Base-by-base conservation (phyloP, 352 stramenopile species). In the Peronospora farinosa region DNA sequence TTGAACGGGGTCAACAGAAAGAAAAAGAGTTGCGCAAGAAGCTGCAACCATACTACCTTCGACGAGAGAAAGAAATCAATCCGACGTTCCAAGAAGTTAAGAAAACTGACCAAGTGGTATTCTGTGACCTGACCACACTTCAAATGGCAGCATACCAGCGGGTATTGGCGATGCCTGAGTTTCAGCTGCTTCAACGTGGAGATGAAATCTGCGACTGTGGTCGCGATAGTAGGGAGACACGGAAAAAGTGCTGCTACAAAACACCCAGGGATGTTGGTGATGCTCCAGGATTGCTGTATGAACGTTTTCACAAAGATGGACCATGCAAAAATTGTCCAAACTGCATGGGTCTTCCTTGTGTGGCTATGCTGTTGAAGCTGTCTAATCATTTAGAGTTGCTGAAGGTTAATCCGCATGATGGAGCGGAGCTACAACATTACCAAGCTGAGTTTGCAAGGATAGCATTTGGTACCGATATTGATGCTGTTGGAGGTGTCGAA, bases 341-440 rank as follows among this genome's bases (percentile, higher is more conserved):
- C 39, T 91, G 80, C 30, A 77, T 91, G 57, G 74, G 69, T 7
- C 70, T 91, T 37, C 65, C 74, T 0, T 88, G 78, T 51, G 72
- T 91, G 8, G 74, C 77, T 0, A 81, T 88, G 53, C 47, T 91
- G 12, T 62, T 91, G 28, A 91, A 88, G 44, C 51, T 91, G 9
- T 83, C 74, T 12, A 91, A 91, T 43, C 80, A 91, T 56, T 73
- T 88, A 60, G 80, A 91, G 50, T 45, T 91, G 33, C 59, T 91
- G 8, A 86, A 88, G 49, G 76, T 88, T 8, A 88, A 87, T 38
- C 75, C 72, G 1, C 65, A 51, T 17, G 78, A 86, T 23, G 31
- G 67, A 7, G 52, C 55, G 1, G 65, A 81, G 13, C 48, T 86
- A 10, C 80, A 91, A 56, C 47, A 69, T 3, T 79, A 83, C 38